Evolutionary conservation across 1,284 basidiomycete species (phyloP), one percentile per base, ranked within the genome.

Genomic region (Takashimella koratensis): DNA sequence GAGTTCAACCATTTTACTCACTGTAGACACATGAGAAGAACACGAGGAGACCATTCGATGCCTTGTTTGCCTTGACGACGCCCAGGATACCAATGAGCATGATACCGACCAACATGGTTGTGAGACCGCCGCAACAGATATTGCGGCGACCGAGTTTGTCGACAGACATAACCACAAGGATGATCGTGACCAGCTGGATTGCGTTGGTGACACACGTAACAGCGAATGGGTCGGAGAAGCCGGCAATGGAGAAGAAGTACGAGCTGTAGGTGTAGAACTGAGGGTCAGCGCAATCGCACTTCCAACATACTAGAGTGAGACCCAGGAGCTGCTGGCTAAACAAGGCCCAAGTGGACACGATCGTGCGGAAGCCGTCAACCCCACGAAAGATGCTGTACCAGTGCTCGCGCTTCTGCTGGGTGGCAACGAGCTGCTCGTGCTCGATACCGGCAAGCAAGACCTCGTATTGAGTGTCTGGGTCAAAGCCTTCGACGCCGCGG

Each of bases 281-380:
- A 10, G 6, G 16, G 13, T 22, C 30, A 45, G 6, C 42, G n/a
- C 19, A 41, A 10, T 23, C 25, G 21, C n/a, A 8, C 10, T 21
- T 24, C 11, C 20, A 5, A 27, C 56, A 45, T 25, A 60, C 57
- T 11, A 67, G 58, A 2, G 58, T 57, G 3, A 69, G 55, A 43
- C 65, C 67, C 6, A 52, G 49, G 22, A 69, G 60, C 47, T 69
- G 67, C 48, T 69, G 67, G 16, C 58, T 43, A 39, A 51, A 57
- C 3, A 61, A 57, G 0, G 67, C 60, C 58, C 53, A 59, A 45
- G 62, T 62, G 2, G 67, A 62, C 20, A 69, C 59, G 11, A 69
- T 46, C 0, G 67, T 69, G 13, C 67, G 59, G 56, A 63, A 64
- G n/a, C 65, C 67, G 27, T 69, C 64, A 36, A 60, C 51, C 2